A percentile compares a stretch with the other conserved stretches of the same genome.
Conservation (phyloP, 1,139 yeast genomes). For the Candida tunisiensis region DNA sequence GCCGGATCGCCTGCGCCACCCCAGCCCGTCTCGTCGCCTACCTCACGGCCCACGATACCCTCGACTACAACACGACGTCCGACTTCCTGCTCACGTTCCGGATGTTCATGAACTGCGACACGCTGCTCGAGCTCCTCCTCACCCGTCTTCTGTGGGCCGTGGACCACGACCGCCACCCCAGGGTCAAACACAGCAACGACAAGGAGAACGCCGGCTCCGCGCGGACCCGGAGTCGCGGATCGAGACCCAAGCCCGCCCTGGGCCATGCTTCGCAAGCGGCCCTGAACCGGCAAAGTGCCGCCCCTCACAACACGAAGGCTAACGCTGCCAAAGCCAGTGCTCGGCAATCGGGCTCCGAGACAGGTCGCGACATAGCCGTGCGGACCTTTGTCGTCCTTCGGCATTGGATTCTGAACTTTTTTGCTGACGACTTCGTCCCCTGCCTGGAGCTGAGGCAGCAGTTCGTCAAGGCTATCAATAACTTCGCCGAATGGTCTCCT, state of each 20-base stretch:
- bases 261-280: too few relatives aligned
- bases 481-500: slow-evolving; percentile 12
- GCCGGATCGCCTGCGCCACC: background rate
- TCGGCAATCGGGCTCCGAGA: slow-evolving; percentile 15
- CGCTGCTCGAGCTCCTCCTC: slow-evolving; percentile 42
- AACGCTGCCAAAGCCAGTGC: slow-evolving; percentile 18
- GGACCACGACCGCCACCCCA: slow-evolving; percentile 12
- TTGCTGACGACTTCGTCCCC: slow-evolving; percentile 25
- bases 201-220: slow-evolving; percentile 4
- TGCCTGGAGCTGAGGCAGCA: slow-evolving; percentile 14
- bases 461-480: slow-evolving; percentile 14
- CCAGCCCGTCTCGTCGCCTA: slow-evolving; percentile 34
- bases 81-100: slow-evolving; percentile 82
- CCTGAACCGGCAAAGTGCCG: too few relatives aligned
- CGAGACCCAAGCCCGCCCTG: too few relatives aligned
- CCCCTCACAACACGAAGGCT: too few relatives aligned
- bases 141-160: slow-evolving; percentile 65
- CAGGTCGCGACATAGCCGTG: slow-evolving; percentile 57
- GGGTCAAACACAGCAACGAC: slow-evolving; percentile 5
- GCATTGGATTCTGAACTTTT: slow-evolving; percentile 62
- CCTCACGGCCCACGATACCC: slow-evolving; percentile 60
- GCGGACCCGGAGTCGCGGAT: background rate
- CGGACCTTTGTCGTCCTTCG: slow-evolving; percentile 77
- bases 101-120: slow-evolving; percentile 40
- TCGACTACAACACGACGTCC: slow-evolving; percentile 62